phyloP scores from a whole-genome alignment of 768 basidiomycete species.

The Mycena filopes region DNA sequence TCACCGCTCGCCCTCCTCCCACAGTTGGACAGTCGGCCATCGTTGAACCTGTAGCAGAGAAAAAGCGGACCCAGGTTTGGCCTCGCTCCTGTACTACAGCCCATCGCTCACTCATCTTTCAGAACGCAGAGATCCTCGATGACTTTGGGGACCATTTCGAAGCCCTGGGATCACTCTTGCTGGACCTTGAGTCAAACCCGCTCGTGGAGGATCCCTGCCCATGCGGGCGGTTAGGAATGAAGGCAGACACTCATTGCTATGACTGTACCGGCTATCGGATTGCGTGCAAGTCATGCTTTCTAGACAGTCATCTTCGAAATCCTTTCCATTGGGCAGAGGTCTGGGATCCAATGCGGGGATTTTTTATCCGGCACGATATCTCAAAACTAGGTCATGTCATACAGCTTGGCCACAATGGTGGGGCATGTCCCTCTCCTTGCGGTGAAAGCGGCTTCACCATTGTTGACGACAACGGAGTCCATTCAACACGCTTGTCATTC shows the following conservation, averaged over 20 bases:
- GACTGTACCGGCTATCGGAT: slow-evolving; percentile 9
- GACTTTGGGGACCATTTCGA: slow-evolving; percentile 3
- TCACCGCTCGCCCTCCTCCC: too few species aligned
- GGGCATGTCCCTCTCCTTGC: not conserved
- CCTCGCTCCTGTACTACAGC: too few species aligned
- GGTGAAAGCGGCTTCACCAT: slow-evolving; percentile 28
- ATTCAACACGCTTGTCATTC: slow-evolving; percentile 35
- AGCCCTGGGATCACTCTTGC: not conserved
- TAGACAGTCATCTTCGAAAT: slow-evolving; percentile 26
- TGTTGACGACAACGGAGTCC: slow-evolving; percentile 40
- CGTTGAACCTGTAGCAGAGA: too few species aligned
- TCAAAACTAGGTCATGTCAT: too few species aligned
- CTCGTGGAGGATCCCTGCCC: not conserved
- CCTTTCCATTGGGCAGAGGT: slow-evolving; percentile 42
- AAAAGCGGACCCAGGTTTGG: too few species aligned
- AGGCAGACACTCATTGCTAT: not conserved
- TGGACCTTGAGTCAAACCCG: slow-evolving; percentile 2
- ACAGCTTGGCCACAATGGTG: slow-evolving; percentile 36
- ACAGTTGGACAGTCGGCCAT: too few species aligned
- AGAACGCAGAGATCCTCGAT: not conserved
- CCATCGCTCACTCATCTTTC: not conserved
- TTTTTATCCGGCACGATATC: slow-evolving; percentile 37
- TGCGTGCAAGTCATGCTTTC: slow-evolving; percentile 36
- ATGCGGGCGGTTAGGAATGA: not conserved
- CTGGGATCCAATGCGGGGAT: slow-evolving; percentile 29